Evolutionary conservation across 768 basidiomycete species (phyloP).

Genomic region (Termitomyces sp.): DNA sequence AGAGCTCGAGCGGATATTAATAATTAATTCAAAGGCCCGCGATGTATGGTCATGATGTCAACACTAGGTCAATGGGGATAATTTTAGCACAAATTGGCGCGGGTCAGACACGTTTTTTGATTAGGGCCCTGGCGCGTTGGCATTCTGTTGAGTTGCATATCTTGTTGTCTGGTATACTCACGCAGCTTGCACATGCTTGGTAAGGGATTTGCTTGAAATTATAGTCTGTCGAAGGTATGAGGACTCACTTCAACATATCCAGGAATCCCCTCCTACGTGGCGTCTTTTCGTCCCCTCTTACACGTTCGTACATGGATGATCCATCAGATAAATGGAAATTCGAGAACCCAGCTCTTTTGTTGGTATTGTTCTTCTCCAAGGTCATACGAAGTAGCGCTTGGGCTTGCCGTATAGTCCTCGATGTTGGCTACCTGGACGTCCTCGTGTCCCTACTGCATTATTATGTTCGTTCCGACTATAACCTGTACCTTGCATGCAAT

Average conservation of each 20-base stretch:
- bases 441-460: slow-evolving; percentile 8
- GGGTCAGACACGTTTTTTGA: slow-evolving; percentile 10
- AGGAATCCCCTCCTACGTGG: slow-evolving; percentile 14
- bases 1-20: not conserved
- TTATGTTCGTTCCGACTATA: not conserved
- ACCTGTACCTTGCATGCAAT: slow-evolving; percentile 12
- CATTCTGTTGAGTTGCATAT: slow-evolving; percentile 12
- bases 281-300: slow-evolving; percentile 13
- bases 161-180: slow-evolving; percentile 9
- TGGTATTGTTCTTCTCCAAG: slow-evolving; percentile 14
- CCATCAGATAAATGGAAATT: not conserved
- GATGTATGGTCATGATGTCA: slow-evolving; percentile 11
- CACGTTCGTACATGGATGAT: slow-evolving; percentile 1
- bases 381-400: slow-evolving; percentile 6
- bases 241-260: not conserved
- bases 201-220: not conserved
- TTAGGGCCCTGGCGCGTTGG: slow-evolving; percentile 11
- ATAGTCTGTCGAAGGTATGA: not conserved
- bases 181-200: slow-evolving; percentile 11
- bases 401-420: slow-evolving; percentile 9
- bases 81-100: slow-evolving; percentile 13
- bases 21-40: slow-evolving; percentile 2
- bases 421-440: slow-evolving; percentile 14
- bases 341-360: slow-evolving; percentile 5
- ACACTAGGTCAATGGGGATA: slow-evolving; percentile 4